Evolutionary conservation across 306 rosid genomes (phyloP).

Genomic region (Rubus parviflorus): DNA sequence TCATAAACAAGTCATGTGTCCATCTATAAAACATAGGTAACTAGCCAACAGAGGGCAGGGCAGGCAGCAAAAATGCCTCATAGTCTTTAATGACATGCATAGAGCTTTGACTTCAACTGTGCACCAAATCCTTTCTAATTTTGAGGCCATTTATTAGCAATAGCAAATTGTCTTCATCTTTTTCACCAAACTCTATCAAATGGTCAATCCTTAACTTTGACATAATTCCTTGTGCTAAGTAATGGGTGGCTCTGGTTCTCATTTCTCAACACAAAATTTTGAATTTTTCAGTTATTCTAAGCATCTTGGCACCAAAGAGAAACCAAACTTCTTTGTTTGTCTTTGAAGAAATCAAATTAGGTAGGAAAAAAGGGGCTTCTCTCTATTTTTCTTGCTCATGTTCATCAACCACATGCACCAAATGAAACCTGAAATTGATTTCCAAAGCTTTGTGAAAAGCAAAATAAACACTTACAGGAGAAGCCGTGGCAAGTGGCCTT

Average conservation of each 20-base stretch:
- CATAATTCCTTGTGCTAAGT: conserved; percentile 23
- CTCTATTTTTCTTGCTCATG: neutral
- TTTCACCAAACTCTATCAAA: conserved; percentile 17
- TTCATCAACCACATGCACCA: conserved; percentile 20
- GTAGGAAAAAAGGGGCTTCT: conserved; percentile 9
- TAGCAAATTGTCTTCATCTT: conserved; percentile 24
- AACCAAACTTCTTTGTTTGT: neutral
- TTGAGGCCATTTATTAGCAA: conserved; percentile 43
- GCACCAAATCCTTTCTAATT: conserved; percentile 42
- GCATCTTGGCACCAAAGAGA: neutral
- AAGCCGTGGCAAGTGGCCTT: conserved; percentile 49
- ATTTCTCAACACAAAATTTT: neutral
- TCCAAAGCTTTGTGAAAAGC: conserved; percentile 43
- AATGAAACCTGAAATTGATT: conserved; percentile 19
- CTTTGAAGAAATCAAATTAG: conserved; percentile 11
- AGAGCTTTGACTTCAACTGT: conserved; percentile 50
- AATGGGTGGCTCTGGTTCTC: conserved; percentile 1
- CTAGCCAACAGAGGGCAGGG: conserved; percentile 38
- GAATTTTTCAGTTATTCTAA: neutral
- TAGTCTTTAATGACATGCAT: conserved; percentile 42
- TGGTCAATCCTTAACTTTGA: conserved; percentile 19
- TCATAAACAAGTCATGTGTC: conserved; percentile 8
- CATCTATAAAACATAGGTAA: conserved; percentile 18
- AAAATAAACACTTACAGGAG: conserved; percentile 36
- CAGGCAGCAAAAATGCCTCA: conserved; percentile 39